These are phyloP conservation scores for Triadica sebifera DNA, from an alignment of 345 rosid genomes.

Conservation along the genomic window DNA sequence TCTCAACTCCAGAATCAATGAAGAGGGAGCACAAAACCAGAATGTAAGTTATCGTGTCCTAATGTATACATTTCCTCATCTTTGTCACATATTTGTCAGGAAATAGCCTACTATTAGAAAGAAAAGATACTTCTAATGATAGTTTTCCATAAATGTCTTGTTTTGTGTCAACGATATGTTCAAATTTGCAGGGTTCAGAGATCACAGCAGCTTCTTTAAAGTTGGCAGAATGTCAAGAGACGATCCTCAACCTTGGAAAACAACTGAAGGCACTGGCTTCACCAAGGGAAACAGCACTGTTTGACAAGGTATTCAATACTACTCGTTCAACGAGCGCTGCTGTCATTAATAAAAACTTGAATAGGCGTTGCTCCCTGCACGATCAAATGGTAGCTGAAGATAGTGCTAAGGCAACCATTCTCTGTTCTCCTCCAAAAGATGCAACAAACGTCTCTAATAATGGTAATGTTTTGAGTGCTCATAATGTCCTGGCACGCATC, in stretches of 20 bases:
- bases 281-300: constrained; percentile 43
- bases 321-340: constrained; percentile 25
- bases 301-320: constrained; percentile 41
- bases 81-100: neutral
- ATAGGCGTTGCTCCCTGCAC: constrained; percentile 48
- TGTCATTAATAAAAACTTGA: constrained; percentile 28
- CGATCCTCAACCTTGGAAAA: constrained; percentile 66
- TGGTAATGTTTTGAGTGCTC: constrained; percentile 18
- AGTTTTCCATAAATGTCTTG: too few relatives aligned
- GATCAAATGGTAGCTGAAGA: constrained; percentile 68
- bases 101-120: neutral
- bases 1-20: constrained; percentile 29
- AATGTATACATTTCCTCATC: neutral
- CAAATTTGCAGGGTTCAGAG: constrained; percentile 58
- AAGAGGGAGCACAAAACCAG: constrained; percentile 44
- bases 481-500: constrained; percentile 21
- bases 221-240: constrained; percentile 88
- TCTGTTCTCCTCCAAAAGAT: constrained; percentile 35
- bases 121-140: neutral
- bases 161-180: constrained; percentile 7
- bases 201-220: constrained; percentile 67
- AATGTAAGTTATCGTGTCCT: constrained; percentile 47
- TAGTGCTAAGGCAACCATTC: constrained; percentile 38
- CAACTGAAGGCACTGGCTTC: constrained; percentile 73
- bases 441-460: constrained; percentile 19